Conservation (phyloP, 345 rosid species). For the Linum lewisii region DNA sequence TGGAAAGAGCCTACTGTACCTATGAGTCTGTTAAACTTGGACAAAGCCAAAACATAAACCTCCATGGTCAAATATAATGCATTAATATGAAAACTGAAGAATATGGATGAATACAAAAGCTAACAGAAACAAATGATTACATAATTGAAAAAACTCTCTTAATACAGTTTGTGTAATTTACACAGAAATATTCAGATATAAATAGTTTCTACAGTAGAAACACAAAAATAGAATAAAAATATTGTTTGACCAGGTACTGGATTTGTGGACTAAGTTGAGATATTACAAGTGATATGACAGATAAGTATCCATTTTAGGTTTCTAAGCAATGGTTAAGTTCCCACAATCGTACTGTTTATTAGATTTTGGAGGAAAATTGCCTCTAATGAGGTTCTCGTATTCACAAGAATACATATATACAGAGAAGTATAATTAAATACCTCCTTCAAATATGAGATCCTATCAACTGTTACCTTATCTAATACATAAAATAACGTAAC, state of each 20-base stretch:
- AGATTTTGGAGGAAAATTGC: too few relatives aligned
- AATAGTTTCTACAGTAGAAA: not conserved
- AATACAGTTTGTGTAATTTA: not conserved
- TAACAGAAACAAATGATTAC: not conserved
- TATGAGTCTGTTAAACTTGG: not conserved
- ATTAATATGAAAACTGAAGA: not conserved
- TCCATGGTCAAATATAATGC: not conserved
- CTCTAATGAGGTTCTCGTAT: too few relatives aligned
- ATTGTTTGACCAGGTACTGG: not conserved
- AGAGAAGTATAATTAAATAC: too few relatives aligned
- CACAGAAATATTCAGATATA: not conserved
- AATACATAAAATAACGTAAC: too few relatives aligned
- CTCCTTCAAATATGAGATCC: too few relatives aligned
- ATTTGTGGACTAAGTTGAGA: too few relatives aligned
- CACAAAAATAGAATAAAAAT: not conserved
- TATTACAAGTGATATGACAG: too few relatives aligned
- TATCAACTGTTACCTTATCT: too few relatives aligned
- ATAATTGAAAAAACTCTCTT: not conserved
- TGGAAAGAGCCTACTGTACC: conserved; percentile 5
- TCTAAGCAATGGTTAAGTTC: not conserved
- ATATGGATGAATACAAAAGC: not conserved
- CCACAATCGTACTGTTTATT: too few relatives aligned
- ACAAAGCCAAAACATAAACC: not conserved
- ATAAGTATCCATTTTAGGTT: too few relatives aligned
- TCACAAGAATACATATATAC: too few relatives aligned